Percentiles rank a stretch among this genome's conserved stretches.
phyloP scores from a whole-genome alignment of 2,329 filamentous ascomycete species.

The Diaporthe batatas region DNA sequence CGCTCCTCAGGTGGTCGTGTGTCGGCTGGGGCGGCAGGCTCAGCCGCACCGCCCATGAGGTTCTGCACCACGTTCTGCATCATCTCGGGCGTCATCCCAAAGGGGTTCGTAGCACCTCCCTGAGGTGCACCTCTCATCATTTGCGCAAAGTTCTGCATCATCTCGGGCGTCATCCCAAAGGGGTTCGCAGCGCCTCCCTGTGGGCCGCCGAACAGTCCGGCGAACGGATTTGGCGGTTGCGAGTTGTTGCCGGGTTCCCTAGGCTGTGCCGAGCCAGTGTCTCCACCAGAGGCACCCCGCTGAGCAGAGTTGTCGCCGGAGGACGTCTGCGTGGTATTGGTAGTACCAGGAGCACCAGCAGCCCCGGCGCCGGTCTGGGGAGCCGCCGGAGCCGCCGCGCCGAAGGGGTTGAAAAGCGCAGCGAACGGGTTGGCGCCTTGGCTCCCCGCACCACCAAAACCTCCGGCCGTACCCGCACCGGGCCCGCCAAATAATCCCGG shows the following conservation, averaged over 20 bases:
- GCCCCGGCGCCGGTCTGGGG: constrained; percentile 48
- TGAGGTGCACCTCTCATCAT: constrained; percentile 61
- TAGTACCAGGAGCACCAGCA: not conserved
- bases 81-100: constrained; percentile 66
- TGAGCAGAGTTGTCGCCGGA: constrained; percentile 43
- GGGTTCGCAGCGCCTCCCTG: constrained; percentile 53
- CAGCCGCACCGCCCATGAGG: constrained; percentile 48
- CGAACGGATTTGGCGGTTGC: constrained; percentile 75
- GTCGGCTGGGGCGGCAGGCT: constrained; percentile 74
- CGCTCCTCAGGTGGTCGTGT: constrained; percentile 92
- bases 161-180: constrained; percentile 66
- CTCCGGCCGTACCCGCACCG: constrained; percentile 43
- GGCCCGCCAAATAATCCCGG: constrained; percentile 50
- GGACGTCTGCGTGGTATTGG: constrained; percentile 41
- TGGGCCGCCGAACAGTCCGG: constrained; percentile 69
- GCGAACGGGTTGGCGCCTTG: constrained; percentile 54
- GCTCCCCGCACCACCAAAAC: constrained; percentile 40
- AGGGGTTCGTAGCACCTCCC: constrained; percentile 54
- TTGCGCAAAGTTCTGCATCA: constrained; percentile 67
- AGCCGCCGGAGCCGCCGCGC: constrained; percentile 46
- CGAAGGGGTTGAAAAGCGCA: constrained; percentile 59
- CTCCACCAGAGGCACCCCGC: constrained; percentile 44
- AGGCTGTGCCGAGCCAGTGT: constrained; percentile 44
- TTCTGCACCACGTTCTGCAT: constrained; percentile 63
- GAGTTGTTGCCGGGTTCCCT: constrained; percentile 48